Evolutionary conservation across 805 yeast species (phyloP).

Genomic region (Lipomyces spencermartinsiae): DNA sequence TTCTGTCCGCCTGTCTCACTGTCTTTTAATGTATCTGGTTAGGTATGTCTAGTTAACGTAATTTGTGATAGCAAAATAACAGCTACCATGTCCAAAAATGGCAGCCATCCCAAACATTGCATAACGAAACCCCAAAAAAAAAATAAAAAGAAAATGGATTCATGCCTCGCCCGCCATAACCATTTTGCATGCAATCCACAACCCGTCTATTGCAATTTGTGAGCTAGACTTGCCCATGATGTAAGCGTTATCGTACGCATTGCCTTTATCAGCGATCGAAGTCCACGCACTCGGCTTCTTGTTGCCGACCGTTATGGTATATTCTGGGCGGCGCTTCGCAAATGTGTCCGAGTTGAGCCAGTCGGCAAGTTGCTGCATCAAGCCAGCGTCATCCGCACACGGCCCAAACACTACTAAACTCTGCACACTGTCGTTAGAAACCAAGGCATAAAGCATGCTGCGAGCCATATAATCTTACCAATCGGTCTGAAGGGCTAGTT

Average conservation of each 20-base stretch:
- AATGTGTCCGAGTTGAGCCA: slow-evolving; percentile 21
- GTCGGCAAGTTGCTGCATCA: slow-evolving; percentile 12
- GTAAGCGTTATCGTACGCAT: neutral
- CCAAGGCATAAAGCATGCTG: neutral
- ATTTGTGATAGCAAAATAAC: neutral
- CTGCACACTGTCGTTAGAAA: slow-evolving; percentile 7
- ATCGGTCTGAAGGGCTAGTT: neutral
- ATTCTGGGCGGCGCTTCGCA: slow-evolving; percentile 16
- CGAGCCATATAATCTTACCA: neutral
- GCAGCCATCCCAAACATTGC: neutral
- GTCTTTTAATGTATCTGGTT: neutral
- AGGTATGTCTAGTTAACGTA: too few species aligned
- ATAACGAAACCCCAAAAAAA: neutral
- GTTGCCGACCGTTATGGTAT: slow-evolving; percentile 22
- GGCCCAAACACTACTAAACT: slow-evolving; percentile 26
- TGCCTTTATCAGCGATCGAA: neutral
- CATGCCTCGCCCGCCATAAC: slow-evolving; percentile 18
- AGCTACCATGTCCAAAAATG: neutral
- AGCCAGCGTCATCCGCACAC: slow-evolving; percentile 22
- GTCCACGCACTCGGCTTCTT: neutral
- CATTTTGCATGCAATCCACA: slow-evolving; percentile 32
- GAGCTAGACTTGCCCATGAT: slow-evolving; percentile 17
- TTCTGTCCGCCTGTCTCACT: neutral
- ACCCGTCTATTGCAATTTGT: slow-evolving; percentile 33
- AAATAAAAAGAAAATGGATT: too few species aligned